Evolutionary conservation across 768 basidiomycete species (phyloP).

Genomic region (Coprinellus micaceus): DNA sequence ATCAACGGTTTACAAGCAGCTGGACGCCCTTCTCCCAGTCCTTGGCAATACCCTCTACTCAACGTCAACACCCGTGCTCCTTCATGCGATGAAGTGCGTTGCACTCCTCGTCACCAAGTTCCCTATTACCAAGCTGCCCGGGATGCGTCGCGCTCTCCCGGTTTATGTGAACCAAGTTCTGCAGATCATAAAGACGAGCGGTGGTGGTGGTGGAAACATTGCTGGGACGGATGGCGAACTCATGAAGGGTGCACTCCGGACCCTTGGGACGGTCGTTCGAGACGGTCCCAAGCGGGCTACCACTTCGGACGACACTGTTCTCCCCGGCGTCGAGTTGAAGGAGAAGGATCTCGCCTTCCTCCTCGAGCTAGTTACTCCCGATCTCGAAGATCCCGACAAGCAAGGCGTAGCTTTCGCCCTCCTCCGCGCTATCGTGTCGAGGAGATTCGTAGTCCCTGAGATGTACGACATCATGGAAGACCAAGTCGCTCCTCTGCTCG

Average conservation of each 20-base stretch:
- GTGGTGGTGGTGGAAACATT: slow-evolving; percentile 36
- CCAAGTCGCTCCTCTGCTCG: slow-evolving; percentile 84
- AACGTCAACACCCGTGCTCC: slow-evolving; percentile 66
- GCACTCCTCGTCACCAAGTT: slow-evolving; percentile 74
- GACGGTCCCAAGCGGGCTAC: slow-evolving; percentile 44
- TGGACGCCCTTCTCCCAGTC: slow-evolving; percentile 81
- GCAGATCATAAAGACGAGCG: slow-evolving; percentile 74
- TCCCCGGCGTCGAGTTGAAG: slow-evolving; percentile 68
- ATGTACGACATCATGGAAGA: slow-evolving; percentile 94
- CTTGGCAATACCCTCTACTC: slow-evolving; percentile 94
- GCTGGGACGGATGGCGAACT: slow-evolving; percentile 76
- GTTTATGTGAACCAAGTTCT: slow-evolving; percentile 83
- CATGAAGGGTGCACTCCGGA: slow-evolving; percentile 83
- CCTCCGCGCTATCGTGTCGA: slow-evolving; percentile 84
- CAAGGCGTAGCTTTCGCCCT: slow-evolving; percentile 86
- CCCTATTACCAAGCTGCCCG: slow-evolving; percentile 67
- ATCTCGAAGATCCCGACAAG: slow-evolving; percentile 83
- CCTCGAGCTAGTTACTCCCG: slow-evolving; percentile 81
- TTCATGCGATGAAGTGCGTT: slow-evolving; percentile 72
- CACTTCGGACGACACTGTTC: neutral
- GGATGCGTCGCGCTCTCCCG: slow-evolving; percentile 57
- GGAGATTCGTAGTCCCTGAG: slow-evolving; percentile 92
- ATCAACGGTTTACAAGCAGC: slow-evolving; percentile 64
- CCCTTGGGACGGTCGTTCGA: slow-evolving; percentile 85
- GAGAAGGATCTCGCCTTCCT: slow-evolving; percentile 88